Percentiles rank a stretch among this genome's conserved stretches.
Evolutionary conservation across 164 flowering plant genomes (phyloP).

Genomic region (Piper longum): DNA sequence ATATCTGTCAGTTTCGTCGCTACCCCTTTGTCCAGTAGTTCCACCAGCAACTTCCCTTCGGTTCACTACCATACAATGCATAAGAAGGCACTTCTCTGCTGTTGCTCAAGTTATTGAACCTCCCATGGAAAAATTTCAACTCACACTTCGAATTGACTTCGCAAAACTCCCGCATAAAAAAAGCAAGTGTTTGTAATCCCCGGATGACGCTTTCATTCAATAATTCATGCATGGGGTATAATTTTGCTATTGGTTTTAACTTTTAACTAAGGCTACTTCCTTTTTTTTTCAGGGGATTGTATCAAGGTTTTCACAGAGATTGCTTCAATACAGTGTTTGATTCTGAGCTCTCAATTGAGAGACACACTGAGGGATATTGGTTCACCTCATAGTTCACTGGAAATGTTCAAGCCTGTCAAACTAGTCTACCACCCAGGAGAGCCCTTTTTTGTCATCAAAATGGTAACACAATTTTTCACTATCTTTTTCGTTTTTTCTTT

Average conservation of each 20-base stretch:
- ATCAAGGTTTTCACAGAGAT: constrained; percentile 9
- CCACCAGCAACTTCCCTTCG: constrained; percentile 21
- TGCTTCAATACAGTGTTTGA: constrained; percentile 46
- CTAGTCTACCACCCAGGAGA: constrained; percentile 62
- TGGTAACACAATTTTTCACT: constrained; percentile 25
- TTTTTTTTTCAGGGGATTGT: neutral
- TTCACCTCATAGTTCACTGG: constrained; percentile 20
- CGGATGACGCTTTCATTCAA: neutral
- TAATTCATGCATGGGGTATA: neutral
- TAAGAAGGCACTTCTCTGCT: constrained; percentile 27
- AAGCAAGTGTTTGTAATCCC: constrained; percentile 24
- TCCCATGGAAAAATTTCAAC: constrained; percentile 53
- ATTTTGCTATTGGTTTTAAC: neutral
- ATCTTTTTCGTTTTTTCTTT: neutral
- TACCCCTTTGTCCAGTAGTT: constrained; percentile 33
- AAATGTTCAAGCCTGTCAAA: constrained; percentile 52
- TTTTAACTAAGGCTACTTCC: neutral
- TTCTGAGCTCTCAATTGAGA: constrained; percentile 64
- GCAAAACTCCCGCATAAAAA: constrained; percentile 36
- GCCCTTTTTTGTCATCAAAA: constrained; percentile 59
- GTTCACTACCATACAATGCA: constrained; percentile 20
- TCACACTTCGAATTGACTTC: constrained; percentile 48
- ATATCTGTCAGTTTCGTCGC: constrained; percentile 60
- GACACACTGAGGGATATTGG: constrained; percentile 40
- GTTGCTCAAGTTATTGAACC: constrained; percentile 48